Base-by-base conservation (phyloP, 148 eudicot species). In the Nepenthes gracilis region DNA sequence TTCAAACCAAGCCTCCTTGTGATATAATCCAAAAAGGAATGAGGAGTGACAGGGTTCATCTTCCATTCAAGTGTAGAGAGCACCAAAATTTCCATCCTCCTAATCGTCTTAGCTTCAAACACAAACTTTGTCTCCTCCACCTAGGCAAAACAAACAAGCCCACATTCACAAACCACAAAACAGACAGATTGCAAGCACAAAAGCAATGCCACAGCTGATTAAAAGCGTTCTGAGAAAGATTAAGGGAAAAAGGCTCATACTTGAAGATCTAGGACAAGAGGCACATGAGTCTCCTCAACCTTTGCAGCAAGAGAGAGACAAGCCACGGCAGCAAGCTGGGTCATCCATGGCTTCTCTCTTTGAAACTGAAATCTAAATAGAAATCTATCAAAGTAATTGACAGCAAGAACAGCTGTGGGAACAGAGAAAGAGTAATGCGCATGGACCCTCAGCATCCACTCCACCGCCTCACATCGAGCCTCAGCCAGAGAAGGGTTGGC, bases 41-140 rank as follows among this genome's bases (percentile, higher is more conserved):
- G 64, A 43, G 93, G 86, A 4, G 93, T 86, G 35, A 86, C 93
- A 12, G 86, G 94, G 34, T 83, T 79, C 89, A 86, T 83, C 76
- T 68, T 83, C 89, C 89, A 86, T 47, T 77, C 32, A 51, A 83
- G 89, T 9, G 78, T 79, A 3, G 88, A 77, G 1, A 83, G 75
- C 47, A 83, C 75, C 81, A 86, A 68, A 52, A 86, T 67, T 78
- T 86, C 92, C 92, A 85, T 85, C 61, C 80, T 83, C 62, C 80
- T 80, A 54, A 85, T 85, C 4, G 83, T 80, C 59, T 83, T 83
- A 1, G 86, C 75, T 70, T 83, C 82, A 51, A 86, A 86, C 51
- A 83, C 72, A 57, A 72, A 78, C 72, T 69, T 76, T 40, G 66
- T 55, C 14, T 81, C 86, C 55, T 79, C 93, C 64, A 86, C 82